Evolutionary conservation across 192 early-diverging fungal species (phyloP).

Genomic region (Bifiguratus adelaidae): DNA sequence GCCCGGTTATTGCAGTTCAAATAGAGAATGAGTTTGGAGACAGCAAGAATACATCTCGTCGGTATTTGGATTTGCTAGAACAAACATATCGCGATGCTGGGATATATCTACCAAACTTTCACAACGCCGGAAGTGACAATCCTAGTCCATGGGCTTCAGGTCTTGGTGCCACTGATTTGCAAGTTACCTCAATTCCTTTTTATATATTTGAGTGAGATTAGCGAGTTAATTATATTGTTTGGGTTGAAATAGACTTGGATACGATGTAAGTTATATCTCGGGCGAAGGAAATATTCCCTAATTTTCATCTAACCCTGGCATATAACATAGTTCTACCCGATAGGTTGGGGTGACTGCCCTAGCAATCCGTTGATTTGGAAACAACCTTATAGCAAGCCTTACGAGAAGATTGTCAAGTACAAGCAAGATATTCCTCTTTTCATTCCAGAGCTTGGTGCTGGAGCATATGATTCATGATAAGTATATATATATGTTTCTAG

Average conservation of each 20-base stretch:
- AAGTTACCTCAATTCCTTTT: not conserved
- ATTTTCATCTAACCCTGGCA: too few relatives aligned
- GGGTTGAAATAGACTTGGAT: not conserved
- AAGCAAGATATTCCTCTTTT: conserved; percentile 6
- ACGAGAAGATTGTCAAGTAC: conserved; percentile 1
- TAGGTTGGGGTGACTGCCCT: conserved; percentile 4
- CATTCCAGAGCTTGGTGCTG: conserved; percentile 9
- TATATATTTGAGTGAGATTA: not conserved
- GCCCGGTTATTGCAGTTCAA: conserved; percentile 63
- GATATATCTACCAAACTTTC: conserved; percentile 7
- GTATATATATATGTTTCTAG: not conserved
- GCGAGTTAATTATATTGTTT: not conserved
- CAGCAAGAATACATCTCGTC: not conserved
- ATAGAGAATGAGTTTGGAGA: conserved; percentile 60
- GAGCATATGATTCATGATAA: conserved; percentile 8
- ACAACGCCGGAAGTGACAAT: conserved; percentile 6
- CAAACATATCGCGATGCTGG: conserved; percentile 1
- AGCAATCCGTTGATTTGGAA: not conserved
- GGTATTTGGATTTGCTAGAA: conserved; percentile 3
- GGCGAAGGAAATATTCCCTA: too few relatives aligned
- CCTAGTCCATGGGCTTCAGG: conserved; percentile 6
- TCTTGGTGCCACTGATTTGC: conserved; percentile 4
- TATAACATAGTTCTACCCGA: conserved; percentile 5
- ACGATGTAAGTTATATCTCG: not conserved
- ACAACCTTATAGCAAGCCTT: conserved; percentile 1